Base-by-base conservation (phyloP, 352 stramenopile genomes). In the Globisporangium takayamanum region DNA sequence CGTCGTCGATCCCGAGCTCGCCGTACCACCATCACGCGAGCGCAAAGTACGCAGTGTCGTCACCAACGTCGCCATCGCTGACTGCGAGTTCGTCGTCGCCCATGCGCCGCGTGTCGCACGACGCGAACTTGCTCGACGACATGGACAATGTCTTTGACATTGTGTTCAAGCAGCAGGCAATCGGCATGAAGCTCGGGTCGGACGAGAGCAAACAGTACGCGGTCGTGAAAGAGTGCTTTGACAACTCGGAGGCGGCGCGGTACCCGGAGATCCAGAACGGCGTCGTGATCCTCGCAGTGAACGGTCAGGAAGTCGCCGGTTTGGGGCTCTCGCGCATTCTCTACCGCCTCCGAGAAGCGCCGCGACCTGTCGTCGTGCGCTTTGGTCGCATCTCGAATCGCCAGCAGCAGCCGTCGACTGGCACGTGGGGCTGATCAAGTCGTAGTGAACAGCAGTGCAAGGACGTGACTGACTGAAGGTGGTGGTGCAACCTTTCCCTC, bases 91-190 rank as follows among this genome's bases (percentile, higher is more conserved):
- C 65, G 37, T 67, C 66, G 33, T 67, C 70, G 36, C 66, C 71
- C 16, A 20, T 72, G 51, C 62, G 55, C 41, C 60, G 25, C 25
- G 57, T 41, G 39, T 62, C 18, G 52, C 59, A 58, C 25, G 62
- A 67, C 11, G 25, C 26, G 36, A 85, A 78, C 6, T 54, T 60
- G 5, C 46, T 88, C 25, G 72, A 92, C 44, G 72, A 74, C 22
- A 80, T 93, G 65, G 77, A 91, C 26, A 84, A 82, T 47, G 74
- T 92, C 14, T 93, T 93, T 47, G 83, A 93, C 57, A 84, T 93
- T 63, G 83, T 93, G 39, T 93, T 93, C 70, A 89, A 88, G 66
- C 80, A 93, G 66, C 82, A 91, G 52, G 67, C 81, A 22, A 91
- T 93, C 62, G 83, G 83, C 8, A 84, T 93, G 76, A 91, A 91